phyloP scores from a whole-genome alignment of 441 rosid species.

The Breynia disticha region DNA sequence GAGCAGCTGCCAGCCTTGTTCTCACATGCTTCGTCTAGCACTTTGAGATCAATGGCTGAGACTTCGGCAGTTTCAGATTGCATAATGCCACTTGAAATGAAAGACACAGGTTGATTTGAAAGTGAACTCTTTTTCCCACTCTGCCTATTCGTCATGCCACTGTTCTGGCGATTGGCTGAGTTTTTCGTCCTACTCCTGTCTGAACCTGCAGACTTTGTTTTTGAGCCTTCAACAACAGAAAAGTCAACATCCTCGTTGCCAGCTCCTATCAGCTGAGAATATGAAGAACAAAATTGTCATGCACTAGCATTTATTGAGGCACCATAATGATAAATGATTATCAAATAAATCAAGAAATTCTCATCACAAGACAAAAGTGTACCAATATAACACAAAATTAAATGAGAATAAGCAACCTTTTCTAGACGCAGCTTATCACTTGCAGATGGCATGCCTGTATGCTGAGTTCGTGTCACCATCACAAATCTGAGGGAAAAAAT shows the following conservation, averaged over 20 bases:
- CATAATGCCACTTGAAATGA: constrained; percentile 61
- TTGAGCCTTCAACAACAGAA: constrained; percentile 32
- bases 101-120: constrained; percentile 67
- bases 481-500: constrained; percentile 39
- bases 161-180: constrained; percentile 7
- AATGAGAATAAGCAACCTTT: constrained; percentile 35
- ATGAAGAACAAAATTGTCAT: constrained; percentile 1
- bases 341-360: constrained; percentile 7
- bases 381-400: not conserved
- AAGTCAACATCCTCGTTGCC: constrained; percentile 51
- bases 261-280: constrained; percentile 59
- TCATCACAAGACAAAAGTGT: not conserved
- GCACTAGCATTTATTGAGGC: not conserved
- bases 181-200: constrained; percentile 27
- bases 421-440: constrained; percentile 61
- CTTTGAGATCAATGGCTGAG: constrained; percentile 19
- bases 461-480: constrained; percentile 49
- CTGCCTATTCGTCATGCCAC: constrained; percentile 20
- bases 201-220: constrained; percentile 25
- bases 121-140: constrained; percentile 35
- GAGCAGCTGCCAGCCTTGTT: constrained; percentile 22
- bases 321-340: constrained; percentile 1
- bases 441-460: constrained; percentile 72
- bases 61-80: constrained; percentile 37
- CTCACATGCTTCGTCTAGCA: constrained; percentile 22